A percentile compares a stretch with the other conserved stretches of the same genome.
Evolutionary conservation across 805 yeast species (phyloP).

Genomic region (Spathaspora sp.): DNA sequence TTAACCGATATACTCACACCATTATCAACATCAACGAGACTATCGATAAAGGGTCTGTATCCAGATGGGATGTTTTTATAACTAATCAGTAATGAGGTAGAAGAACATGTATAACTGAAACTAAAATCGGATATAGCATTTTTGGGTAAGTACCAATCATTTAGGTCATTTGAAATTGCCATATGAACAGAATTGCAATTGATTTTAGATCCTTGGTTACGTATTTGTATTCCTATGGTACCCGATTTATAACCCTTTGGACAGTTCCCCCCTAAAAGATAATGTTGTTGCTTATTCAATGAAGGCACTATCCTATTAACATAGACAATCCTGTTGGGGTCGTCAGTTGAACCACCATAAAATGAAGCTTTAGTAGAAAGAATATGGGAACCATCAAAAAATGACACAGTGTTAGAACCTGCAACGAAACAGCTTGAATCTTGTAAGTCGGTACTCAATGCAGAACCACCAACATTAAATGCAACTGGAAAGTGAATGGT

Average conservation of each 20-base stretch:
- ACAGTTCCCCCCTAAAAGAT: constrained; percentile 14
- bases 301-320: constrained; percentile 11
- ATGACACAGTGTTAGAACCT: constrained; percentile 14
- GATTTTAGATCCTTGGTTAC: constrained; percentile 1
- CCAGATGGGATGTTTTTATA: constrained; percentile 22
- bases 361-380: constrained; percentile 11
- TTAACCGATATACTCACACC: not conserved
- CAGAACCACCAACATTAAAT: constrained; percentile 14
- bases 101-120: constrained; percentile 10
- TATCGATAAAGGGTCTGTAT: constrained; percentile 16
- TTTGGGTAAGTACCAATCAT: constrained; percentile 16
- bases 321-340: not conserved
- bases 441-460: constrained; percentile 10
- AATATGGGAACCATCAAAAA: constrained; percentile 13
- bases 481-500: constrained; percentile 12
- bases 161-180: constrained; percentile 14
- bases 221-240: constrained; percentile 13
- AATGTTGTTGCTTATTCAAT: constrained; percentile 9
- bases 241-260: constrained; percentile 19
- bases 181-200: constrained; percentile 14
- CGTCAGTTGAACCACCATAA: not conserved
- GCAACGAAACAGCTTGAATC: constrained; percentile 9
- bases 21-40: not conserved
- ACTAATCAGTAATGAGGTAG: constrained; percentile 1
- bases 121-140: not conserved